Base-by-base conservation (phyloP, 2,329 filamentous ascomycete genomes). In the Karstenula rhodostoma region DNA sequence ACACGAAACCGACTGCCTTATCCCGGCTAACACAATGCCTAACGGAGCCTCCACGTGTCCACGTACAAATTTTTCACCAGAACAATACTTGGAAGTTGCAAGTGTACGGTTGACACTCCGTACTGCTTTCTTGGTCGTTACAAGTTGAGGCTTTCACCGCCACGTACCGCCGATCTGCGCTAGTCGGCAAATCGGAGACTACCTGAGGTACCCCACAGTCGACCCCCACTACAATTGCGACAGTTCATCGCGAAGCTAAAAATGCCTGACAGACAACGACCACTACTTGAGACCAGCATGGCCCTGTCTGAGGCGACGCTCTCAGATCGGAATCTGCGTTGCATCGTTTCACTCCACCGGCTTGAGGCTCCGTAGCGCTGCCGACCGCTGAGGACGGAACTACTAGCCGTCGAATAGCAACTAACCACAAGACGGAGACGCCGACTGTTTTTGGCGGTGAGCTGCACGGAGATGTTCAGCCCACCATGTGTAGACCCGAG, bases 131-230 rank as follows among this genome's bases (percentile, higher is more conserved):
- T 43, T 27, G 23, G 35, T 17, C 1, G 32, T 35, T 15, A 27
- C 13, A n/a, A 42, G 56, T 54, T 35, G 51, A 60, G 52, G 51
- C 58, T 61, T 65, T 64, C 68, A 69, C 67, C 65, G 67, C 65
- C 40, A 59, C 64, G 64, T 67, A 69, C 65, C 64, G 63, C 63
- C 56, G 52, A 64, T 66, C 60, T 48, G 48, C 50, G 37, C 50
- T 53, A 53, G 35, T 23, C 15, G 27, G 29, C 22, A 25, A 9
- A 53, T 43, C 50, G 35, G 17, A 33, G 23, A 23, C 32, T 42
- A 29, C 29, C 8, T 8, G 12, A 32, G n/a, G n/a, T n/a, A 32
- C 50, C 32, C 50, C 50, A 53, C 50, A 19, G 22, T 53, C 15
- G 23, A 43, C 10, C 35, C 23, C 50, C 37, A 53, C 32, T 37